Percentiles rank a stretch among this genome's conserved stretches.
phyloP scores from a whole-genome alignment of 169 alveolate genomes.

The Cryptosporidium ubiquitum region DNA sequence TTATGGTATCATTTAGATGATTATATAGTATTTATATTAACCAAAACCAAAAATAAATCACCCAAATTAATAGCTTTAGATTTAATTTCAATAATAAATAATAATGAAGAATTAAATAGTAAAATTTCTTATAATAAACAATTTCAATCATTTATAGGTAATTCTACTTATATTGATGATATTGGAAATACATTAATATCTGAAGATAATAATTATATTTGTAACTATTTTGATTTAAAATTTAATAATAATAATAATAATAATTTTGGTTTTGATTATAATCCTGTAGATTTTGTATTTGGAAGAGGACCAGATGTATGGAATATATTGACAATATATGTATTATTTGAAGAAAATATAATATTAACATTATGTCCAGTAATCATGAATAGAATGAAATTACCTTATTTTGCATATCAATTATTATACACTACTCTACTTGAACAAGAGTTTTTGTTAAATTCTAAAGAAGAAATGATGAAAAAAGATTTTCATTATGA shows the following conservation, averaged over 20 bases:
- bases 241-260: background rate
- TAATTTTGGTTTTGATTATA: background rate
- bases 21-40: background rate
- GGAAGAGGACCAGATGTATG: conserved; percentile 72
- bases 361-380: conserved; percentile 31
- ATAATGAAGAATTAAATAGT: background rate
- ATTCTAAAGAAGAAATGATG: background rate
- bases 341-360: conserved; percentile 13
- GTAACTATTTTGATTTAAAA: background rate
- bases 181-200: background rate
- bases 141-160: no score
- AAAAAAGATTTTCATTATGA: conserved; percentile 1
- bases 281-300: conserved; percentile 36
- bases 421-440: conserved; percentile 13
- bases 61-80: conserved; percentile 11
- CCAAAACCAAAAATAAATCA: background rate
- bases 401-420: conserved; percentile 57
- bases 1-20: conserved; percentile 41
- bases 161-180: no score
- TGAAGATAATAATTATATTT: background rate
- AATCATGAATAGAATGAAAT: conserved; percentile 22
- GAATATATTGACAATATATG: conserved; percentile 30
- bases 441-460: conserved; percentile 48
- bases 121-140: background rate
- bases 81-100: background rate